Percentiles rank a stretch among this genome's conserved stretches.
These are phyloP conservation scores for Penicillium soppii DNA, from an alignment of 495 filamentous ascomycete genomes.

Conservation along the genomic window DNA sequence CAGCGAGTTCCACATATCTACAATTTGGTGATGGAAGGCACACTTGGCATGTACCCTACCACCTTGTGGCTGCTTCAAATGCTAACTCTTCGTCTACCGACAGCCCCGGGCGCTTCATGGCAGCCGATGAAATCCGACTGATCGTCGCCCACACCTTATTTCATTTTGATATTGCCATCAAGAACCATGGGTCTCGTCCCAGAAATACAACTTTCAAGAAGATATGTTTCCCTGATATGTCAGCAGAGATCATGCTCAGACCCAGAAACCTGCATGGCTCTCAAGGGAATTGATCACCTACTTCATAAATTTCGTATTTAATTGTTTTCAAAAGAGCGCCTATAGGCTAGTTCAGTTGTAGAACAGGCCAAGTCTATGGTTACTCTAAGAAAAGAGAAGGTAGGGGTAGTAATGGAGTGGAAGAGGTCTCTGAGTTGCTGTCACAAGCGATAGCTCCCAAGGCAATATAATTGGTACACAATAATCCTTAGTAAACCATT, in stretches of 20 bases:
- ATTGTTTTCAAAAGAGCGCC: not conserved
- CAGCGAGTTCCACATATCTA: not conserved
- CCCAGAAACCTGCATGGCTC: not conserved
- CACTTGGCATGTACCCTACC: not conserved
- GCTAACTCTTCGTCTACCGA: not conserved
- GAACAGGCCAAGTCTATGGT: not conserved
- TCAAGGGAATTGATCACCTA: not conserved
- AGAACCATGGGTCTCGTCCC: not conserved
- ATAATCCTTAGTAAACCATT: too few species aligned
- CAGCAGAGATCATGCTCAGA: not conserved
- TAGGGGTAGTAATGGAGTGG: not conserved
- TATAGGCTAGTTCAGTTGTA: not conserved
- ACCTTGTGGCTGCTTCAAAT: not conserved
- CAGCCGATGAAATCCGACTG: conserved; percentile 3
- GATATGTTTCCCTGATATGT: not conserved
- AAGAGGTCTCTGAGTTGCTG: too few species aligned
- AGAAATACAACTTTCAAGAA: not conserved
- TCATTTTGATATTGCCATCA: conserved; percentile 3
- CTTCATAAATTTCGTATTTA: not conserved
- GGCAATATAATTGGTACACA: too few species aligned
- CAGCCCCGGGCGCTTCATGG: conserved; percentile 3
- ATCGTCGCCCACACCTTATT: not conserved
- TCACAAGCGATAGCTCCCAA: too few species aligned
- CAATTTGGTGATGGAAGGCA: conserved; percentile 5
- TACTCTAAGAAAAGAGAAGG: not conserved